Base-by-base conservation (phyloP, 1,284 basidiomycete species). In the Cystobasidium slooffiae region DNA sequence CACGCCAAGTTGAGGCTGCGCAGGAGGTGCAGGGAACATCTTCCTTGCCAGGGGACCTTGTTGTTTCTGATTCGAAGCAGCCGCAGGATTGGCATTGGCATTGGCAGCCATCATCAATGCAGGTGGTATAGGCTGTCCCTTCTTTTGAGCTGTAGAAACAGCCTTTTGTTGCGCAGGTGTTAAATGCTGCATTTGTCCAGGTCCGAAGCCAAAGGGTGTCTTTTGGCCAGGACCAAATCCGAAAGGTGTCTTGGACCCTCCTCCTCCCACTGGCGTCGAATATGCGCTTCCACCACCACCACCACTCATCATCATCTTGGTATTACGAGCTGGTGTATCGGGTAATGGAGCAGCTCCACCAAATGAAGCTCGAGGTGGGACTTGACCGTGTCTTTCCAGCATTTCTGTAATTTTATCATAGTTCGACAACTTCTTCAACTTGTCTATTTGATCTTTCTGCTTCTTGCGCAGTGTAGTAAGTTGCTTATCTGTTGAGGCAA, bases 391-490 rank as follows among this genome's bases (percentile, higher is more conserved):
- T 75, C 89, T 88, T 81, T 97, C 94, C 16, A 99, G 86, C 61
- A 99, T 86, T 79, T 90, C 91, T 66, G 92, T 89, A 18, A 94
- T 96, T 37, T 89, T 88, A 82, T 99, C 94, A 83, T 92, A 99
- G 79, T 96, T 95, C 0, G 94, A 97, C 79, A 93, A 94, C 84
- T 93, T 92, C 86, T 99, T 99, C 79, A 99, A 92, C 80, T 97
- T 95, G 78, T 97, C 95, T 41, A 99, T 88, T 81, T 93, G 95
- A 51, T 87, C 87, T 47, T 91, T 88, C 78, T 95, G 93, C 80
- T 91, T 86, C 80, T 90, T 90, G 78, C 92, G 87, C 12, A 97
- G 85, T 0, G 84, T 82, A 75, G 90, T 89, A 18, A 99, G 85
- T 12, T 89, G 88, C 80, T 88, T 91, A 82, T 98, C 95, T 80